These are phyloP conservation scores for Schizosaccharomyces octosporus DNA, from an alignment of 805 yeast species.

Conservation along the genomic window DNA sequence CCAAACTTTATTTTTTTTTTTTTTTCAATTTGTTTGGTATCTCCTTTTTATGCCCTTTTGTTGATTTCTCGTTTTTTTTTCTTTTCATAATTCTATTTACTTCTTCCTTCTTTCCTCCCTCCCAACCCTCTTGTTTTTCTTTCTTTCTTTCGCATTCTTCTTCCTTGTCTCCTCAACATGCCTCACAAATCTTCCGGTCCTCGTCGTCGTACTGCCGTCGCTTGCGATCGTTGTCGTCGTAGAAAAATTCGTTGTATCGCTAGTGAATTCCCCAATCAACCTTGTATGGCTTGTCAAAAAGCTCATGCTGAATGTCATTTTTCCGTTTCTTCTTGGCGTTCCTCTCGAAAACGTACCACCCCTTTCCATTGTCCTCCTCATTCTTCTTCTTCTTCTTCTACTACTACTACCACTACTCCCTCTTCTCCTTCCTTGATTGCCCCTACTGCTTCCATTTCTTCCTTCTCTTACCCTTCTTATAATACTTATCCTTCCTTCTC, in stretches of 20 bases:
- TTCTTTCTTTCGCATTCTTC: background rate
- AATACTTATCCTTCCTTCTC: too few relatives aligned
- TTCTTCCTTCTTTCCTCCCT: background rate
- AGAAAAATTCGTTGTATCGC: constrained; percentile 23
- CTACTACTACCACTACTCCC: background rate
- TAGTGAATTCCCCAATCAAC: background rate
- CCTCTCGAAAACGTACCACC: background rate
- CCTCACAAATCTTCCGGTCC: constrained; percentile 3
- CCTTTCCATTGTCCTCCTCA: background rate
- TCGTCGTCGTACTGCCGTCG: constrained; percentile 15
- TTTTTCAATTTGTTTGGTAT: too few relatives aligned
- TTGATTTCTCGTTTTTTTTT: too few relatives aligned
- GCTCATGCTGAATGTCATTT: background rate
- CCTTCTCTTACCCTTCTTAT: too few relatives aligned
- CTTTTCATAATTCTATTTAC: too few relatives aligned
- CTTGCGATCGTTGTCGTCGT: constrained; percentile 1
- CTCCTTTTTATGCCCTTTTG: too few relatives aligned
- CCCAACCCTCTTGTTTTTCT: background rate
- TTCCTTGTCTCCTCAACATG: background rate
- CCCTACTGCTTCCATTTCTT: too few relatives aligned
- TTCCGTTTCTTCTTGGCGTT: background rate
- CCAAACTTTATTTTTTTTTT: too few relatives aligned
- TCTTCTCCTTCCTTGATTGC: background rate
- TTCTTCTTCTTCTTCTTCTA: background rate
- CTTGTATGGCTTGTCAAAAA: background rate